Evolutionary conservation across 345 rosid species (phyloP), one percentile per base, ranked within the genome.

Genomic region (Rubroshorea leprosula): DNA sequence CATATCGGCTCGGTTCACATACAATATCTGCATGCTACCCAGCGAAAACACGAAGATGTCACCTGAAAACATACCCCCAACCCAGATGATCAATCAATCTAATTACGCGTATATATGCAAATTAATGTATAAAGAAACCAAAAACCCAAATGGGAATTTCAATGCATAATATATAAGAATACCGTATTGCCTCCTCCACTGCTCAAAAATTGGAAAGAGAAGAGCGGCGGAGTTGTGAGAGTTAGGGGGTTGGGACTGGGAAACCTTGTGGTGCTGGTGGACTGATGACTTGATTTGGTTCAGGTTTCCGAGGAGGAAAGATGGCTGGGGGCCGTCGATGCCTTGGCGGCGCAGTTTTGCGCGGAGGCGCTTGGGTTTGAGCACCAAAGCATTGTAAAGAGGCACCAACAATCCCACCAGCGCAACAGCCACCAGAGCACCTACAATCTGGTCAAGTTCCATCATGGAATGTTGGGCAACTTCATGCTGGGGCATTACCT

Each of bases 101-200:
- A 4, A 4, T 29, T 14, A 6, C 10, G 16, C 10, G 1, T n/a
- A 16, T n/a, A 44, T 9, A 16, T 2, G 14, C n/a, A 44, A 10
- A 10, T 44, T 1, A 27, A 55, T 23, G 26, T 31, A 45, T 12
- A 10, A 24, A 1, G 47, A 26, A 27, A 18, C 11, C 47, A 26
- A 27, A 46, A 19, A 8, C 12, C 1, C 1, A 35, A 6, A 13
- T 10, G 12, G 1, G 7, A 8, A 35, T 35, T 10, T 10, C 7
- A 35, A 6, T 35, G 7, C 11, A 35, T 35, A 13, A 13, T 35
- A 23, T 47, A 51, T 23, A 19, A 41, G 21, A 11, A 7, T 75
- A 78, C 80, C 78, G n/a, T 72, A 72, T 23, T 51, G 54, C 17
- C 53, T 72, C 53, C 51, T 72, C 83, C 80, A 78, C 12, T 67